Conservation (phyloP, 768 basidiomycete genomes). For the Suillus decipiens region DNA sequence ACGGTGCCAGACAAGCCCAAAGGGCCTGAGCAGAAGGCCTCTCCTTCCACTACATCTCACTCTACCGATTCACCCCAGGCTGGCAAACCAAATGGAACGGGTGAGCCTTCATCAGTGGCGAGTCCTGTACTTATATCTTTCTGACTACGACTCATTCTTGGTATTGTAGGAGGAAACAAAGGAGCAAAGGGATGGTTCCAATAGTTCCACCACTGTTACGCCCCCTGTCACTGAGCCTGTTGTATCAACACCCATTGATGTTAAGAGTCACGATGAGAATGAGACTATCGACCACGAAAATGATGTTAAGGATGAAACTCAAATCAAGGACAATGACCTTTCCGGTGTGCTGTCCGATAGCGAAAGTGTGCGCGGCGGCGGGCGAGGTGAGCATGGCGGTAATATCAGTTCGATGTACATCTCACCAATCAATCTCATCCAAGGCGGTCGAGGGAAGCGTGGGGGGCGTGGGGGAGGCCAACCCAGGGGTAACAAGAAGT, state of each 20-base stretch:
- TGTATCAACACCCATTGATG: conserved; percentile 27
- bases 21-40: background rate
- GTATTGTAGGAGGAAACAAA: conserved; percentile 20
- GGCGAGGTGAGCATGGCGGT: conserved; percentile 18
- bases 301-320: conserved; percentile 25
- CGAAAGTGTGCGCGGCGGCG: conserved; percentile 14
- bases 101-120: conserved; percentile 36
- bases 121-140: conserved; percentile 24
- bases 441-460: background rate
- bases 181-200: conserved; percentile 3
- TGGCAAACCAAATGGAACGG: conserved; percentile 16
- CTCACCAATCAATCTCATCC: background rate
- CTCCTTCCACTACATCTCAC: background rate
- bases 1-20: conserved; percentile 16
- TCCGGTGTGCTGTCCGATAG: conserved; percentile 21
- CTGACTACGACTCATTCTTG: conserved; percentile 33
- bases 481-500: background rate
- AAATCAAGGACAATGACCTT: conserved; percentile 10
- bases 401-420: background rate
- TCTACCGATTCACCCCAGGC: conserved; percentile 4
- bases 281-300: conserved; percentile 24
- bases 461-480: background rate
- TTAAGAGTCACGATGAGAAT: conserved; percentile 26
- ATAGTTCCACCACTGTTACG: conserved; percentile 17
- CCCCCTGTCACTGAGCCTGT: conserved; percentile 21